phyloP scores from a whole-genome alignment of 768 basidiomycete species.

The Agrocybe praecox region DNA sequence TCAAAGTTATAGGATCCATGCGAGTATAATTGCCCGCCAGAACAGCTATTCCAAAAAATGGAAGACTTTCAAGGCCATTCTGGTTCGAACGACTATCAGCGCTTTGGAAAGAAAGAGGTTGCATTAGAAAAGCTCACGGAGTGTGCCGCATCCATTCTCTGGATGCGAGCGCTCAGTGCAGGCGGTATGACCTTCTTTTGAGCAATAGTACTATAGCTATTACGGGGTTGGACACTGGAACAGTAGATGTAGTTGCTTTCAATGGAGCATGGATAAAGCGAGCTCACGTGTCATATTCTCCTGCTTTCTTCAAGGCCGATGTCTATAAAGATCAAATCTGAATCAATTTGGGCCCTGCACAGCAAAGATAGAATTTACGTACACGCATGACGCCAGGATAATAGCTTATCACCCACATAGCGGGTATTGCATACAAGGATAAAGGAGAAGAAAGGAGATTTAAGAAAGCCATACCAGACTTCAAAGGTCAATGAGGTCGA shows the following conservation, averaged over 20 bases:
- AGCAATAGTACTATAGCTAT: conserved; percentile 20
- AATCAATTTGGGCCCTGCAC: background rate
- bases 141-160: conserved; percentile 39
- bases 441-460: conserved; percentile 22
- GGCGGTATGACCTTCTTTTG: conserved; percentile 28
- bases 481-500: background rate
- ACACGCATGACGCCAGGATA: conserved; percentile 32
- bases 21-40: conserved; percentile 23
- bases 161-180: conserved; percentile 24
- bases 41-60: conserved; percentile 23
- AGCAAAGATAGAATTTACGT: background rate
- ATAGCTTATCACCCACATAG: conserved; percentile 32
- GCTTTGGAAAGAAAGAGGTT: too few species aligned
- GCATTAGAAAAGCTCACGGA: conserved; percentile 17
- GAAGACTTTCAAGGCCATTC: conserved; percentile 25
- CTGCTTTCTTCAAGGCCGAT: conserved; percentile 4
- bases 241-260: background rate
- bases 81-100: background rate
- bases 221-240: conserved; percentile 32
- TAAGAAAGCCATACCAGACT: background rate
- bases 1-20: conserved; percentile 25
- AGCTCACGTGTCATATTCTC: conserved; percentile 33
- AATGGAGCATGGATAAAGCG: background rate
- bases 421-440: conserved; percentile 40
- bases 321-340: background rate